phyloP scores from a whole-genome alignment of 148 eudicot genomes.

The Diospyros kaki region DNA sequence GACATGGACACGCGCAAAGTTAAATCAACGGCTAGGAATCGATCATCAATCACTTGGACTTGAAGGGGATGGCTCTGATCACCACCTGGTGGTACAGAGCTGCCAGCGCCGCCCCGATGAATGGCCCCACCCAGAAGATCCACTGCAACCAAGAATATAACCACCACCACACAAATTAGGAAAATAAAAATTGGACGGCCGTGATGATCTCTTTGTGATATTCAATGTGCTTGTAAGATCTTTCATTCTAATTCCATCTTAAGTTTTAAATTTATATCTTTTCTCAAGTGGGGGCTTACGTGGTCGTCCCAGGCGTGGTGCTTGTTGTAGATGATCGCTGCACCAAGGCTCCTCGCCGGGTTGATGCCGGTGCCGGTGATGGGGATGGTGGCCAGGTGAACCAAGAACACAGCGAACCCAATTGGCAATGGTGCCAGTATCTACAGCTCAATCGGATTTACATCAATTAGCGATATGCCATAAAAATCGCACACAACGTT shows the following conservation, averaged over 20 bases:
- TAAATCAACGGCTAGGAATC: background rate
- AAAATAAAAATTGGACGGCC: background rate
- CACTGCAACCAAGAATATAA: slow-evolving; percentile 34
- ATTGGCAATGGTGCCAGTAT: slow-evolving; percentile 50
- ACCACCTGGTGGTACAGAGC: slow-evolving; percentile 63
- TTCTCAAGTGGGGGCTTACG: slow-evolving; percentile 23
- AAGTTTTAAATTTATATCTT: too few relatives aligned
- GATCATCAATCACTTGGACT: slow-evolving; percentile 32
- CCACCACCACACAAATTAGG: background rate
- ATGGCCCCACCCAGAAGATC: slow-evolving; percentile 81
- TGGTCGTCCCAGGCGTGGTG: slow-evolving; percentile 57
- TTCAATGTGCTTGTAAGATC: too few relatives aligned
- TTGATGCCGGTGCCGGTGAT: slow-evolving; percentile 10
- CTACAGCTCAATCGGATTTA: slow-evolving; percentile 17
- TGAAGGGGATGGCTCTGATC: slow-evolving; percentile 75
- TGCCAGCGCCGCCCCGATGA: slow-evolving; percentile 66
- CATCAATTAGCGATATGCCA: background rate
- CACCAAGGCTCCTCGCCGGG: slow-evolving; percentile 14
- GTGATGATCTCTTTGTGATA: too few relatives aligned
- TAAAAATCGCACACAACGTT: background rate
- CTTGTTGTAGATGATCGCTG: slow-evolving; percentile 44
- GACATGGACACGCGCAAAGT: background rate
- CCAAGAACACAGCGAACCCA: slow-evolving; percentile 15
- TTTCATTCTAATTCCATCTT: too few relatives aligned
- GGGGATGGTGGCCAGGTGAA: slow-evolving; percentile 11